These are phyloP conservation scores for Thelonectria rubi DNA, from an alignment of 2,329 filamentous ascomycete species.

Conservation along the genomic window DNA sequence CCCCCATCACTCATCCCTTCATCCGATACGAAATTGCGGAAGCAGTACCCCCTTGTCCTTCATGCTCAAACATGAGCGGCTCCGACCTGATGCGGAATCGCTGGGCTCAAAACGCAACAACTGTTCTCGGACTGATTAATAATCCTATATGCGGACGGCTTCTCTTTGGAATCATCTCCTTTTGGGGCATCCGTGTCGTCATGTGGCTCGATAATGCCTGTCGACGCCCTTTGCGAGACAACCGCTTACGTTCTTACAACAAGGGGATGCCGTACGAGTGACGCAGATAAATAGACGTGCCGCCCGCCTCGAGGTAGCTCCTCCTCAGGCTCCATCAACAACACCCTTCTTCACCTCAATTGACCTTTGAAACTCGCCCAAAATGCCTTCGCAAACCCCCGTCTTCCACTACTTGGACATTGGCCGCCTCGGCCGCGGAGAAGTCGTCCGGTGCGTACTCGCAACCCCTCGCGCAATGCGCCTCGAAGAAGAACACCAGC, in stretches of 20 bases:
- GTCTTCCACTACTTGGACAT: constrained; percentile 41
- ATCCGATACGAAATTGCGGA: neutral
- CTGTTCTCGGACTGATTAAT: neutral
- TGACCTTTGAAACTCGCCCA: neutral
- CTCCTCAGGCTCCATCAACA: neutral
- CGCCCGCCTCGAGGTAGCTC: neutral
- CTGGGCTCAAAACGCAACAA: neutral
- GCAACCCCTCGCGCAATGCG: too few relatives aligned
- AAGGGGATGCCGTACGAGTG: neutral
- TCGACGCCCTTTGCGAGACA: neutral
- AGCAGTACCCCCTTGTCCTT: neutral
- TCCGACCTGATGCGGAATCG: neutral
- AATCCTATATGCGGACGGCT: neutral
- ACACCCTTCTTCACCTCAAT: neutral
- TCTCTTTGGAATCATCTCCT: neutral
- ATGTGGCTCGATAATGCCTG: neutral
- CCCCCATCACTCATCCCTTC: neutral
- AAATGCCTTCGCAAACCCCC: constrained; percentile 4
- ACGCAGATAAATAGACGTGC: neutral
- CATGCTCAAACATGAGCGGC: neutral
- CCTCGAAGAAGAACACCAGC: neutral
- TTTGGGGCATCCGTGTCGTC: neutral
- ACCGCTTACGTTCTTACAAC: neutral
- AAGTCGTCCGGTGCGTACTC: constrained; percentile 38
- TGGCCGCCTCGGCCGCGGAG: constrained; percentile 42